Percentiles rank a stretch among this genome's conserved stretches.
Conservation (phyloP, 2,329 filamentous ascomycete species). For the Arthroderma sp. region DNA sequence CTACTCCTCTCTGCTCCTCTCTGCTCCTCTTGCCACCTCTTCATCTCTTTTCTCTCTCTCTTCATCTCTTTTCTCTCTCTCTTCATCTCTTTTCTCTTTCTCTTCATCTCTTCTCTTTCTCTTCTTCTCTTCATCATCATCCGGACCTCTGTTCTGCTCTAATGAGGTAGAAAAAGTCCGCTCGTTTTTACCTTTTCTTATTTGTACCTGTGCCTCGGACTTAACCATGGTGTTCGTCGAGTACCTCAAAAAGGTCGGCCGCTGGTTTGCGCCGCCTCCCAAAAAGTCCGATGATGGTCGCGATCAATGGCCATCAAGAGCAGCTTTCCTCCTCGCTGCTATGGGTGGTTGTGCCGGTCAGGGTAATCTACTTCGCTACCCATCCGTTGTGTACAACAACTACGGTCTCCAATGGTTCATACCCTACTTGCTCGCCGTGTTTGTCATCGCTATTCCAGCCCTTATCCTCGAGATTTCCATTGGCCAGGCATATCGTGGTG, state of each 20-base stretch:
- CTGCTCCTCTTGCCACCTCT: neutral
- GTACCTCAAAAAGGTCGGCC: conserved; percentile 13
- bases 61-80: neutral
- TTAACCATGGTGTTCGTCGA: conserved; percentile 3
- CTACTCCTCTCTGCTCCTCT: too few relatives aligned
- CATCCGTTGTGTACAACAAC: conserved; percentile 48
- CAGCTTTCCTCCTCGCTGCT: conserved; percentile 43
- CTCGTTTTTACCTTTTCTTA: neutral
- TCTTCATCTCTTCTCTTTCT: conserved; percentile 1
- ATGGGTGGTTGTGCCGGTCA: conserved; percentile 48
- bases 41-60: neutral
- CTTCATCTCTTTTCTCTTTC: neutral
- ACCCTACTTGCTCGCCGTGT: conserved; percentile 43
- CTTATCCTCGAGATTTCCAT: conserved; percentile 43
- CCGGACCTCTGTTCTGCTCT: neutral
- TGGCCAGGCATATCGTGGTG: conserved; percentile 42
- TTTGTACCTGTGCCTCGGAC: neutral
- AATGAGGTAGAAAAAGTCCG: neutral
- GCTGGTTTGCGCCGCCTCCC: conserved; percentile 22
- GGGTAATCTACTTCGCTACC: conserved; percentile 46
- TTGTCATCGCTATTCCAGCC: conserved; percentile 43
- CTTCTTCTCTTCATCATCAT: neutral
- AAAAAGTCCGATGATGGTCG: conserved; percentile 29
- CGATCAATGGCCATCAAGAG: conserved; percentile 44
- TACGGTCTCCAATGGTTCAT: conserved; percentile 49